Evolutionary conservation across 2,329 filamentous ascomycete species (phyloP), one percentile per base, ranked within the genome.

Genomic region (Dryadomyces quercivorus): DNA sequence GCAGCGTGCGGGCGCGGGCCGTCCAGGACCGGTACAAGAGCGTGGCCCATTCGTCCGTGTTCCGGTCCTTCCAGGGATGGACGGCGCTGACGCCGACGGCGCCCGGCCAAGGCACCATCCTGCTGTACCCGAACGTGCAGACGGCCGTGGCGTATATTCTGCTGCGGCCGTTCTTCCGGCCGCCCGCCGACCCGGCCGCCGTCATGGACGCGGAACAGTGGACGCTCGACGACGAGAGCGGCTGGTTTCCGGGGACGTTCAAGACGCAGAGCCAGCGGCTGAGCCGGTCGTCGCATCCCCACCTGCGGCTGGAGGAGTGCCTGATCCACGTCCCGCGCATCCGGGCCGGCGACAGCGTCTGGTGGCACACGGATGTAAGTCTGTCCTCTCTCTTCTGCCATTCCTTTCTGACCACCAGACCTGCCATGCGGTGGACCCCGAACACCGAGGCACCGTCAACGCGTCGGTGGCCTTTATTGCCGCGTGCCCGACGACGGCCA

Each of bases 31-130:
- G 36, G 1, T 50, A 38, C 56, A 61, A 64, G 9, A 70, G 66
- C 4, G 52, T 55, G 15, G 67, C 66, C 1, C 66, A 72, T 54
- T 72, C 68, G 1, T 63, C 65, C 2, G 69, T 71, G 6, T 64
- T 72, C 46, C 63, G 68, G 9, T 64, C 64, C 3, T 72, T 67
- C 58, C 69, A 72, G 58, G 70, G 70, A 26, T 73, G 70, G 71
- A 72, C 69, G 4, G 70, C 69, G 1, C 61, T 72, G 13, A 71
- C 69, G 1, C 61, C 59, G 5, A 65, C 68, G 2, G 65, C 60
- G 2, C 58, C 64, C 2, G 18, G 45, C 22, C 66, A 70, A 54
- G 71, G 70, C 9, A 70, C 64, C 2, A 56, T 74, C 31, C 59
- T 72, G 56, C 56, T 74, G 6, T 72, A 69, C 53, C 71, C 71